Base-by-base conservation (phyloP, 164 flowering plant species). In the Platanus orientalis region DNA sequence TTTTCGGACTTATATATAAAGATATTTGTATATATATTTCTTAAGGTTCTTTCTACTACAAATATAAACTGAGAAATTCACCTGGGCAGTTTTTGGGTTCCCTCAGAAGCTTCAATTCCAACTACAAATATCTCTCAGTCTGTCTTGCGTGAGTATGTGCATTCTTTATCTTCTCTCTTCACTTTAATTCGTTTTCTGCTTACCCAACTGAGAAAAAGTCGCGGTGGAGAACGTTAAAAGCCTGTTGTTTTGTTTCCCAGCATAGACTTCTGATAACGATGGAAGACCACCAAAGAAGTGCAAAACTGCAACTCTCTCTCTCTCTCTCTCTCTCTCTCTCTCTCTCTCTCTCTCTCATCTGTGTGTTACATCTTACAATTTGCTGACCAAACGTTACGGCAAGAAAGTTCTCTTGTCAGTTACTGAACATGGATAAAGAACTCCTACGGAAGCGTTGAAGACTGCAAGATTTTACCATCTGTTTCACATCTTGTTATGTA, bases 321-420 rank as follows among this genome's bases (percentile, higher is more conserved):
- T 54, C 47, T 57, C 44, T 57, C 45, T 57, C 60, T 57, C 36
- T 26, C 39, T 48, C 39, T 47, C 40, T 61, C 44, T 32, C 12
- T n/a, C 30, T 30, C 23, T 16, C 25, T 28, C 25, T 28, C 40
- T 49, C 44, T n/a, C 12, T n/a, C 30, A 13, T 5, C 23, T 11
- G 9, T 9, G 7, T 32, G 39, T 9, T 4, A 32, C 58, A 54
- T n/a, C 23, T 55, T 17, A 16, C 40, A 21, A 20, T 34, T 24
- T 62, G 57, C 57, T 62, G 65, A 36, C 57, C 23, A 51, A 51
- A 34, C 44, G 56, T 61, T 61, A 61, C 65, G 32, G 55, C 16
- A 52, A 25, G 55, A 26, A 52, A 52, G 65, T 34, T 53, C 64
- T 25, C 27, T 16, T 50, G 57, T 51, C 57, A 50, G 65, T 62